Evolutionary conservation across 345 rosid genomes (phyloP).

Genomic region (Eucalyptus marginata): DNA sequence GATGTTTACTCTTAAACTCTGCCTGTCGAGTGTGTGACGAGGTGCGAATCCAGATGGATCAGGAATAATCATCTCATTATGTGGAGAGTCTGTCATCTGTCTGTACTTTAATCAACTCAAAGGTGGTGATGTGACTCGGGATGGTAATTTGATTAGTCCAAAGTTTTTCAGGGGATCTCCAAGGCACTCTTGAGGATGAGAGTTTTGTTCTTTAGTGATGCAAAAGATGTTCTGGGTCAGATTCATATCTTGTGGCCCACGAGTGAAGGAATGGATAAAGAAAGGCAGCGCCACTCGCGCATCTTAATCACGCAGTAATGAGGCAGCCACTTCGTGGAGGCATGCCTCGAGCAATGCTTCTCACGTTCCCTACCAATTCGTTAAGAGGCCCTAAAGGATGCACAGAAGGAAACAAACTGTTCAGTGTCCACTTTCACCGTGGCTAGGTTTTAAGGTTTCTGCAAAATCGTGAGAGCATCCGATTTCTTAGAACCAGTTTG

Average conservation of each 20-base stretch:
- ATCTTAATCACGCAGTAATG: not conserved
- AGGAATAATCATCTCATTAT: not conserved
- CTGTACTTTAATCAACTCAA: not conserved
- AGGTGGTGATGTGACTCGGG: not conserved
- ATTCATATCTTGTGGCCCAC: not conserved
- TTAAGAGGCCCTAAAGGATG: not conserved
- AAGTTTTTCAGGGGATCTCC: not conserved
- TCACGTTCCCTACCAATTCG: not conserved
- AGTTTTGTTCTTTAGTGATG: not conserved
- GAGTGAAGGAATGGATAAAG: not conserved
- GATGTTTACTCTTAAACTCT: not conserved
- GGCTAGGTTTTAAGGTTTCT: not conserved
- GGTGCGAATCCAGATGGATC: not conserved
- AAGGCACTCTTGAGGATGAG: not conserved
- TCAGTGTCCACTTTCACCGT: not conserved
- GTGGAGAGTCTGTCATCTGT: not conserved
- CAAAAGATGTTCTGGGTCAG: not conserved
- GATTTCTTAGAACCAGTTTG: not conserved
- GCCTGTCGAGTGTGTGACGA: not conserved
- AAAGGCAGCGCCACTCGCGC: not conserved
- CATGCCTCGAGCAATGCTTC: not conserved
- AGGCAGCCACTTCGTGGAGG: too few species aligned
- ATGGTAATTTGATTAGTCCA: not conserved
- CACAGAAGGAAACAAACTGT: not conserved
- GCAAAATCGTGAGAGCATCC: not conserved